Base-by-base conservation (phyloP, 768 basidiomycete species). In the Pluteus cervinus region DNA sequence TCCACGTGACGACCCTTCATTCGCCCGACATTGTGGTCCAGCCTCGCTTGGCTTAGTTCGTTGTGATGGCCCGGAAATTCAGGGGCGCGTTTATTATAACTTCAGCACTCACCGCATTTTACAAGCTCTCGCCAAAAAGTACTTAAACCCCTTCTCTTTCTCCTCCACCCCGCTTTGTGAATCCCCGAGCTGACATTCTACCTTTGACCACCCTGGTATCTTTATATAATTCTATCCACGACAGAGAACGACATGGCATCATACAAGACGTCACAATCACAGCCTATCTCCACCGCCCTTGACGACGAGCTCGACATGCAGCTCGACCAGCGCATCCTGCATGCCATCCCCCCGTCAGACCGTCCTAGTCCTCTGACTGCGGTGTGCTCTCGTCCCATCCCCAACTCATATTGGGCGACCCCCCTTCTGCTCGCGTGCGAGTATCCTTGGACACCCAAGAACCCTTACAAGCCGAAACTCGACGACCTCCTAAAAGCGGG, bases 331-430 rank as follows among this genome's bases (percentile, higher is more conserved):
- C 44, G 39, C 24, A 39, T 24, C 16, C 42, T 46, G 16, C 38
- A 43, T 17, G 42, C 39, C 16, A 39, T 43, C n/a, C 34, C 35
- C 17, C 36, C 39, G 16, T 24, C 36, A 23, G 29, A 39, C 23
- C 23, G 45, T 4, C 50, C 44, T 2, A 41, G 41, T 8, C 50
- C 48, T 10, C 16, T 26, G 23, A 4, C 23, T 26, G 24, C 36
- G 8, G n/a, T 25, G 20, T 18, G 51, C 33, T 51, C 63, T 3
- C 75, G 80, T 1, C 85, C 85, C 20, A 78, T 87, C 51, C 81
- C 82, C n/a, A 88, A 88, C 58, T 84, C 81, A 0, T 87, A 87
- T 63, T 88, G 86, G 86, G 85, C 83, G 0, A 86, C 83, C 0
- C 69, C 78, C 0, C 58, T 67, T 8, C 71, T 88, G 24, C 68